Conservation (phyloP, 345 rosid genomes). For the Leavenworthia alabamica region DNA sequence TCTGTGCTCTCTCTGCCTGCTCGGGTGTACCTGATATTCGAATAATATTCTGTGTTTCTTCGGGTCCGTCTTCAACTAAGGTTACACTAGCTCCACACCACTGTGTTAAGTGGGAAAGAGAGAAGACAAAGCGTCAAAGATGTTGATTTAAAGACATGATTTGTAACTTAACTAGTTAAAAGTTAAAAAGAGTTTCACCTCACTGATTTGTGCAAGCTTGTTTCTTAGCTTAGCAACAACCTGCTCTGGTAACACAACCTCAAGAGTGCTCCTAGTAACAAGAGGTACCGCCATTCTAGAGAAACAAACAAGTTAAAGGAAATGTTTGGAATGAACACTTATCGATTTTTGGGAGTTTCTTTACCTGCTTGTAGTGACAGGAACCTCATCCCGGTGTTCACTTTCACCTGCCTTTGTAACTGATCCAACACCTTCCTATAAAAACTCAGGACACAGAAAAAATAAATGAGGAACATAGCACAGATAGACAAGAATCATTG, state of each 20-base stretch:
- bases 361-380: slow-evolving; percentile 57
- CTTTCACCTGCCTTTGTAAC: slow-evolving; percentile 48
- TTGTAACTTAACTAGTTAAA: slow-evolving; percentile 2
- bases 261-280: slow-evolving; percentile 91
- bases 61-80: slow-evolving; percentile 68
- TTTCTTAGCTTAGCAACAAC: slow-evolving; percentile 83
- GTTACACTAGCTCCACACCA: slow-evolving; percentile 87
- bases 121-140: not conserved
- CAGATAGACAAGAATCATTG: not conserved
- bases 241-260: slow-evolving; percentile 80
- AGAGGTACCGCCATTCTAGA: slow-evolving; percentile 65
- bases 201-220: slow-evolving; percentile 89
- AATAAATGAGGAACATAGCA: not conserved
- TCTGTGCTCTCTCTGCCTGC: slow-evolving; percentile 94
- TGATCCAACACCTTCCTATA: slow-evolving; percentile 58
- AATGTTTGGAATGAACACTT: not conserved
- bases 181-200: slow-evolving; percentile 41
- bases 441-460: not conserved
- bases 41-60: slow-evolving; percentile 60
- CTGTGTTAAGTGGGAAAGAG: slow-evolving; percentile 35
- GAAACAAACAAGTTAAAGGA: not conserved
- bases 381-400: slow-evolving; percentile 64
- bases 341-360: not conserved
- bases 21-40: slow-evolving; percentile 93
- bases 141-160: not conserved